Evolutionary conservation across 768 basidiomycete genomes (phyloP), one percentile per base, ranked within the genome.

Genomic region (Cyclocybe aegerita): DNA sequence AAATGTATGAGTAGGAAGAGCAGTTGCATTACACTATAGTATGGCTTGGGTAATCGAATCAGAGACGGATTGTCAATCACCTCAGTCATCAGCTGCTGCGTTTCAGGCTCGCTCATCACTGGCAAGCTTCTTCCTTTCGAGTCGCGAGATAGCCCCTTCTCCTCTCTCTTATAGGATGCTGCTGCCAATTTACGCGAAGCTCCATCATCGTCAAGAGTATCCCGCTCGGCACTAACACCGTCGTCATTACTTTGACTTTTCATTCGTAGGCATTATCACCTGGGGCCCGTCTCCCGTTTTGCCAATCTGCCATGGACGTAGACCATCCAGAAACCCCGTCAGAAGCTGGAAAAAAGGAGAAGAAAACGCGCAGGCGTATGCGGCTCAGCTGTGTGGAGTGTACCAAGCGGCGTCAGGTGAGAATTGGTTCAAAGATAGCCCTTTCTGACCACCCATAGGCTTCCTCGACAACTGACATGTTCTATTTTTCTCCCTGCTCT

Each of bases 351-450:
- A 44, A 33, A 15, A 78, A 73, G 54, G 74, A 71, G 54, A 82
- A 80, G 65, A 78, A 76, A 62, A 77, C 77, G 14, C 70, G 79
- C 7, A 62, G 75, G 52, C 67, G 80, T 12, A 69, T 79, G 49
- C 72, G 79, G 39, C 64, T 79, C 32, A 79, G 78, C 57, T 81
- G 81, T 55, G 75, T 81, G 6, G 79, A 81, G 58, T 81, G 80
- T 56, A 78, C 81, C 1, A 80, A 78, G 58, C 71, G 79, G 43
- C 69, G 79, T 49, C 80, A 80, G 69, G 79, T 78, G 55, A 53
- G 23, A 23, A 4, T 4, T 23, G 23, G 72, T 61, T 33, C 34
- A 35, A 37, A 37, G 10, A 40, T 11, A n/a, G 31, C 11, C 43
- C 39, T 31, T 32, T 48, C 43, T n/a, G 9, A 30, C 23, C 35